phyloP scores from a whole-genome alignment of 352 stramenopile genomes.

The Pythium diclinum region DNA sequence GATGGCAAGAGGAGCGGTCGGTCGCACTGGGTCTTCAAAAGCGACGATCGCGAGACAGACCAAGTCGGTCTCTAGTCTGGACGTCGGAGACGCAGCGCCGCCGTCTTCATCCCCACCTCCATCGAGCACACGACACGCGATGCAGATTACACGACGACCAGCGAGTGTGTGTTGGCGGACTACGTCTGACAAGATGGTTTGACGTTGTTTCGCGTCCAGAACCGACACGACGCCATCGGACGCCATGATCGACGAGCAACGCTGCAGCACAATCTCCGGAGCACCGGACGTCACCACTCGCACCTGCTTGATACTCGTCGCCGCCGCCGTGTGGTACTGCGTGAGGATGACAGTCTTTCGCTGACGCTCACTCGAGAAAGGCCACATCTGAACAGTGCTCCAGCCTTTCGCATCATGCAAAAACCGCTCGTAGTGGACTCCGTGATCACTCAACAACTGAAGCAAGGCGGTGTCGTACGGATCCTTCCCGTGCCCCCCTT shows the following conservation, averaged over 20 bases:
- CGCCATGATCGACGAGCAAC: conserved; percentile 29
- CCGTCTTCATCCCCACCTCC: conserved; percentile 2
- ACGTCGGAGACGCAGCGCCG: conserved; percentile 23
- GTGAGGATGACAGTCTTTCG: conserved; percentile 88
- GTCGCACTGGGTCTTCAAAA: conserved; percentile 90
- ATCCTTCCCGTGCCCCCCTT: neutral
- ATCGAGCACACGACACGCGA: conserved; percentile 37
- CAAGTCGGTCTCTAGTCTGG: conserved; percentile 32
- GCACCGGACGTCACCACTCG: conserved; percentile 44
- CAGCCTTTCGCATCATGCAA: conserved; percentile 9
- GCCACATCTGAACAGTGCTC: conserved; percentile 35
- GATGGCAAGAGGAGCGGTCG: conserved; percentile 87
- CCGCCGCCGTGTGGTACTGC: neutral
- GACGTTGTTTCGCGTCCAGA: conserved; percentile 3
- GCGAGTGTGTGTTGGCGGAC: conserved; percentile 60
- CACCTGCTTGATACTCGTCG: conserved; percentile 18
- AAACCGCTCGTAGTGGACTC: conserved; percentile 30
- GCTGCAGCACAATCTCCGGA: conserved; percentile 46
- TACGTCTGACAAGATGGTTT: conserved; percentile 21
- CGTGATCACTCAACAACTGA: conserved; percentile 24
- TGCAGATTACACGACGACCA: conserved; percentile 72
- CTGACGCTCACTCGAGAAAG: conserved; percentile 90
- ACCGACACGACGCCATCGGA: conserved; percentile 1
- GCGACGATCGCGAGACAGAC: conserved; percentile 76
- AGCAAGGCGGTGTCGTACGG: conserved; percentile 31